A percentile compares a stretch with the other conserved stretches of the same genome.
These are phyloP conservation scores for Abortiporus biennis DNA, from an alignment of 1,284 basidiomycete species.

Conservation along the genomic window DNA sequence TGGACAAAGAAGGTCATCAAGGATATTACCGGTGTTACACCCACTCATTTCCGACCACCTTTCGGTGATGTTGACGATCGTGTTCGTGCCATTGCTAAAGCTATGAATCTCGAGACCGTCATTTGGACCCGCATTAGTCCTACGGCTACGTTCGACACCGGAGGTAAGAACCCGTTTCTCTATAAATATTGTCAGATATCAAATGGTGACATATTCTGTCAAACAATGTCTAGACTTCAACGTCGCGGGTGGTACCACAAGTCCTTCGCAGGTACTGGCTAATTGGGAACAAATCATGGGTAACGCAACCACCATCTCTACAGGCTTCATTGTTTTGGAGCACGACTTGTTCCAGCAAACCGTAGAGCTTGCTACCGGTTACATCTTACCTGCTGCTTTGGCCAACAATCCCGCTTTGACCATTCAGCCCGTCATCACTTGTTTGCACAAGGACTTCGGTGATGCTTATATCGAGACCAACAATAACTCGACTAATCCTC, in stretches of 20 bases:
- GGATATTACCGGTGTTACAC: constrained; percentile 69
- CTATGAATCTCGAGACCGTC: constrained; percentile 62
- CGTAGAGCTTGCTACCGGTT: constrained; percentile 66
- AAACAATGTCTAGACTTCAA: constrained; percentile 55
- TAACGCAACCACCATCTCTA: constrained; percentile 41
- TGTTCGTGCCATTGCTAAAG: constrained; percentile 69
- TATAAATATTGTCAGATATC: background rate
- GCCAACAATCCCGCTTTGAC: constrained; percentile 55
- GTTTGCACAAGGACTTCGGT: constrained; percentile 49
- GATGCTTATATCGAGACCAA: constrained; percentile 70
- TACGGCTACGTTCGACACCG: constrained; percentile 58
- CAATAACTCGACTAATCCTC: constrained; percentile 53
- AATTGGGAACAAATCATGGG: constrained; percentile 62
- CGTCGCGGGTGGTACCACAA: constrained; percentile 59
- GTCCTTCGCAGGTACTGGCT: constrained; percentile 48
- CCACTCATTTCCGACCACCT: constrained; percentile 60
- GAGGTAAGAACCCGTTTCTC: constrained; percentile 31
- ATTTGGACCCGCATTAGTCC: constrained; percentile 63
- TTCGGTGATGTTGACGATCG: constrained; percentile 75
- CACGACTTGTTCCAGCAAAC: constrained; percentile 68
- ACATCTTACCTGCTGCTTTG: constrained; percentile 63
- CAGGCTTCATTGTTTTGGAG: constrained; percentile 71
- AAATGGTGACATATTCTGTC: background rate
- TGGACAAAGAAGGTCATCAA: constrained; percentile 85
- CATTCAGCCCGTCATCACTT: constrained; percentile 61